Evolutionary conservation across 306 rosid genomes (phyloP).

Genomic region (Senna siamea): DNA sequence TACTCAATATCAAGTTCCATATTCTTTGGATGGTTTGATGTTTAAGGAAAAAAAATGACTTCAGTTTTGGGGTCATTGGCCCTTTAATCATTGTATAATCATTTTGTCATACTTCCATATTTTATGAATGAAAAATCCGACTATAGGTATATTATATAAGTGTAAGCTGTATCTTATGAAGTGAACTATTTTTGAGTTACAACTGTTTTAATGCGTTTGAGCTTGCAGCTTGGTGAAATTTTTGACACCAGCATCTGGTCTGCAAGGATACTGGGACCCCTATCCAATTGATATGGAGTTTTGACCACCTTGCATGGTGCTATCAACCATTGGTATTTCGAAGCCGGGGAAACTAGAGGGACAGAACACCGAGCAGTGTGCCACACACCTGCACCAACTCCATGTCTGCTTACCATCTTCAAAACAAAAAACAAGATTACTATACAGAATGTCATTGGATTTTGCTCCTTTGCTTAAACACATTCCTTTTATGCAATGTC

Average conservation of each 20-base stretch:
- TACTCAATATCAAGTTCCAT: neutral
- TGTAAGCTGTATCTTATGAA: constrained; percentile 13
- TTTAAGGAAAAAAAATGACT: neutral
- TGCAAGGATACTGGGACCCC: constrained; percentile 98
- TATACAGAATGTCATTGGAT: constrained; percentile 93
- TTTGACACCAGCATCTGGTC: constrained; percentile 84
- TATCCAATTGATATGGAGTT: constrained; percentile 98
- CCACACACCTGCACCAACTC: constrained; percentile 90
- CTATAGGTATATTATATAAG: neutral
- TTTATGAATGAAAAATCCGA: neutral
- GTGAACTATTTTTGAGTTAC: constrained; percentile 8
- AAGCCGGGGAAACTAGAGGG: constrained; percentile 93
- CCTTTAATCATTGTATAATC: neutral
- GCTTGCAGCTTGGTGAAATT: constrained; percentile 85
- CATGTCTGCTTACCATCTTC: constrained; percentile 93
- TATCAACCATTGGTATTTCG: constrained; percentile 93
- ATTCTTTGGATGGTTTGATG: neutral
- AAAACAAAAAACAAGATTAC: constrained; percentile 75
- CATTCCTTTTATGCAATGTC: constrained; percentile 73
- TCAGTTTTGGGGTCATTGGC: neutral
- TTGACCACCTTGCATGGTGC: constrained; percentile 93
- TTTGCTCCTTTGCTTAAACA: constrained; percentile 86
- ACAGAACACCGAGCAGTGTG: constrained; percentile 68
- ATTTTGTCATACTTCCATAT: neutral
- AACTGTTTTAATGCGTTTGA: constrained; percentile 40